These are phyloP conservation scores for Mortierella sp. DNA, from an alignment of 371 early-diverging fungal genomes.

Conservation along the genomic window DNA sequence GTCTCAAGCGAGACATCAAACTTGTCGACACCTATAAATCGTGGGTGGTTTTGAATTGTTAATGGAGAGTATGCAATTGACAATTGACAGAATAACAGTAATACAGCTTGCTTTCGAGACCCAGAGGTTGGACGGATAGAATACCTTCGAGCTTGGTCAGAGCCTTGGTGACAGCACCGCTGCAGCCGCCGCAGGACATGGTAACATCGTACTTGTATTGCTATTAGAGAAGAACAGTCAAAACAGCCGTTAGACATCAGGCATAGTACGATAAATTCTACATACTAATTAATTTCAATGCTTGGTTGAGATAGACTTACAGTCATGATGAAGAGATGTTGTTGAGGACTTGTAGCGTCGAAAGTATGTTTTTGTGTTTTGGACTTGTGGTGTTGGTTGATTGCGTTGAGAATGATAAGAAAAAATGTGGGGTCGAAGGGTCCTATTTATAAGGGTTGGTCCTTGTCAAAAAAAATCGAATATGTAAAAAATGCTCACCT, in stretches of 20 bases:
- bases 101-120: background rate
- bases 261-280: too few species aligned
- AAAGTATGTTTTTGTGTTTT: background rate
- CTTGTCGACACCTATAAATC: slow-evolving; percentile 65
- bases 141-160: slow-evolving; percentile 72
- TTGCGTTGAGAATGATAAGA: background rate
- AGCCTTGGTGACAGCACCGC: slow-evolving; percentile 79
- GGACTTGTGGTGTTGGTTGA: background rate
- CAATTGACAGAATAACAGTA: too few species aligned
- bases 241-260: background rate
- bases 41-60: background rate
- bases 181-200: slow-evolving; percentile 90
- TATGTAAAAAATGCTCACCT: background rate
- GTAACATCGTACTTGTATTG: slow-evolving; percentile 81
- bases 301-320: background rate
- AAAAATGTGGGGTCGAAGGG: background rate
- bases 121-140: background rate
- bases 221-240: background rate
- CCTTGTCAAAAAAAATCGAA: background rate
- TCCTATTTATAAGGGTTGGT: background rate
- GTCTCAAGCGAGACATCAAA: slow-evolving; percentile 77
- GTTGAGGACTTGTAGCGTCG: background rate
- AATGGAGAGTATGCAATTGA: too few species aligned
- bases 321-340: slow-evolving; percentile 5
- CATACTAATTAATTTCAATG: background rate